Evolutionary conservation across 139 green algal species (phyloP).

Genomic region (Coccomyxa sp.): DNA sequence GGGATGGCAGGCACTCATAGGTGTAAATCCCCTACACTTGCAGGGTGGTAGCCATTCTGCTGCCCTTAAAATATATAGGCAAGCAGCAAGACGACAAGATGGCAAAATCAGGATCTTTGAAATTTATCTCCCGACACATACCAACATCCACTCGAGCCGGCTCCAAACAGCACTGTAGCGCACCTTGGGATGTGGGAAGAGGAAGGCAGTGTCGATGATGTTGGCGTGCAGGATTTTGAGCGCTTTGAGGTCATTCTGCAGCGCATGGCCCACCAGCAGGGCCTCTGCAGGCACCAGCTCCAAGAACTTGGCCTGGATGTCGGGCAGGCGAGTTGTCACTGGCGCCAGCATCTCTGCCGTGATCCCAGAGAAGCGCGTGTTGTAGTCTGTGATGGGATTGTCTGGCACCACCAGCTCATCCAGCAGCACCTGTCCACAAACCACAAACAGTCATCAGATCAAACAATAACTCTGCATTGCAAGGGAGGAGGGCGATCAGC

Average conservation of each 20-base stretch:
- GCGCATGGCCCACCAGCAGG: constrained; percentile 84
- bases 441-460: neutral
- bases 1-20: too few relatives aligned
- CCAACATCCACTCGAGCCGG: too few relatives aligned
- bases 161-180: neutral
- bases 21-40: neutral
- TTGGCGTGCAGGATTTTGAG: constrained; percentile 62
- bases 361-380: constrained; percentile 81
- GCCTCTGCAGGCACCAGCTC: constrained; percentile 54
- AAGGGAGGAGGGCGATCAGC: neutral
- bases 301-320: constrained; percentile 26
- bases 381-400: constrained; percentile 84
- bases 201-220: constrained; percentile 72
- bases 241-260: constrained; percentile 84
- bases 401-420: constrained; percentile 79
- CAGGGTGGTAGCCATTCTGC: neutral
- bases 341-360: constrained; percentile 61
- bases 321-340: constrained; percentile 6
- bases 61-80: too few relatives aligned
- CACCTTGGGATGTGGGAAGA: constrained; percentile 74
- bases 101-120: too few relatives aligned
- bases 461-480: neutral
- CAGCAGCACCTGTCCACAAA: constrained; percentile 49
- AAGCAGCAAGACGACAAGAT: too few relatives aligned
- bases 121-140: too few relatives aligned